These are phyloP conservation scores for Leishmania aethiopica DNA, from an alignment of 208 protist genomes.

Conservation along the genomic window DNA sequence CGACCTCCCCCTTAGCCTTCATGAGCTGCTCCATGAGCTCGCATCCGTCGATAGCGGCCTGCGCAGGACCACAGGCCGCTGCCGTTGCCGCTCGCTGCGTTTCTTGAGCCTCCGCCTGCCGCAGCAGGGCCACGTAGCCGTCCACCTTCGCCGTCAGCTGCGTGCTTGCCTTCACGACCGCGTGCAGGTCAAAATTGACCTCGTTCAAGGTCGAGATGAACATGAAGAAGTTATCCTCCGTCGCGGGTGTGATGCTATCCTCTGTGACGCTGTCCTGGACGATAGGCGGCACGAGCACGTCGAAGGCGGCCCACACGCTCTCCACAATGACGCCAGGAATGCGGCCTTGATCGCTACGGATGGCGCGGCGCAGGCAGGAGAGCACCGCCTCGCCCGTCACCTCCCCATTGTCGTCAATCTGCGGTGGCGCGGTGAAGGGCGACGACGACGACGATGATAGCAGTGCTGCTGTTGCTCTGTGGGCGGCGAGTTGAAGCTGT, in stretches of 20 bases:
- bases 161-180: conserved; percentile 34
- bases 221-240: conserved; percentile 50
- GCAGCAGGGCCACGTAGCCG: conserved; percentile 17
- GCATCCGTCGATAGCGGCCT: neutral
- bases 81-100: neutral
- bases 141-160: conserved; percentile 36
- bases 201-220: conserved; percentile 59
- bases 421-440: neutral
- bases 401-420: neutral
- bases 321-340: conserved; percentile 64
- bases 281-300: conserved; percentile 55
- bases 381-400: conserved; percentile 28
- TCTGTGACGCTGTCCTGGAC: conserved; percentile 37
- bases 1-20: conserved; percentile 44
- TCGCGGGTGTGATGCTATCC: conserved; percentile 25
- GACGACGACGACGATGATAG: neutral
- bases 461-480: neutral
- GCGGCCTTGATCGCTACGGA: conserved; percentile 46
- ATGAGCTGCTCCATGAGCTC: conserved; percentile 34
- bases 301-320: conserved; percentile 67
- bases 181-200: conserved; percentile 58
- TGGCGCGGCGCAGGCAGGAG: conserved; percentile 33
- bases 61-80: neutral
- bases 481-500: conserved; percentile 2
- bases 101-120: conserved; percentile 18